Evolutionary conservation across 129 eudicot species (phyloP), one percentile per base, ranked within the genome.

Genomic region (Artemisia annua): DNA sequence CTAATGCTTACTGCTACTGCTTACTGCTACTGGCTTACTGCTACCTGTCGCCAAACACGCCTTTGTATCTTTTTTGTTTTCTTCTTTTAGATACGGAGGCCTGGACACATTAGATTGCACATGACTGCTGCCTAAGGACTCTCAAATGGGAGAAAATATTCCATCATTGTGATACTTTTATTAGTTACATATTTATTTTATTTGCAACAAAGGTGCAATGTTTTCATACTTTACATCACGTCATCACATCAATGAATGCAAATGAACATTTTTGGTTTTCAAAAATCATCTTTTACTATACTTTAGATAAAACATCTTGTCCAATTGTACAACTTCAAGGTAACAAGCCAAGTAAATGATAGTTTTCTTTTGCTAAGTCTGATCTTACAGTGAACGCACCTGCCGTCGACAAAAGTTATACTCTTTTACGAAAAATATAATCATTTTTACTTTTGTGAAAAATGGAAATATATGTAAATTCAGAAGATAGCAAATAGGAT

Each of bases 61-160:
- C n/a, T n/a, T n/a, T 73, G 28, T 61, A 48, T 73, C 7, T 65
- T 65, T 46, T 18, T 43, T 18, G 7, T 55, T 46, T 48, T n/a
- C 61, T 11, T 32, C 39, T 73, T 73, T 61, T 18, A 63, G 52
- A 74, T 17, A 28, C 14, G 17, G 78, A 71, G 26, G 43, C 54
- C 51, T 50, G 53, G 6, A 52, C 44, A 74, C 63, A 74, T 63
- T 49, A 16, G 18, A 35, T 74, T 7, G 63, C 78, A 74, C 78
- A 19, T 74, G 78, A 63, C 44, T 51, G 71, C 78, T 20, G 16
- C 13, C 63, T 20, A 51, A 62, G 53, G n/a, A 63, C 52, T 28
- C 46, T 32, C 16, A 63, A 17, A 52, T 51, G 78, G 64, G 28
- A 62, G 70, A 35, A 62, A 28, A 63, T 61, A 50, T 50, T 73